Percentiles rank a stretch among this genome's conserved stretches.
These are phyloP conservation scores for Ophiostoma novo-ulmi DNA, from an alignment of 2,329 filamentous ascomycete genomes.

Conservation along the genomic window DNA sequence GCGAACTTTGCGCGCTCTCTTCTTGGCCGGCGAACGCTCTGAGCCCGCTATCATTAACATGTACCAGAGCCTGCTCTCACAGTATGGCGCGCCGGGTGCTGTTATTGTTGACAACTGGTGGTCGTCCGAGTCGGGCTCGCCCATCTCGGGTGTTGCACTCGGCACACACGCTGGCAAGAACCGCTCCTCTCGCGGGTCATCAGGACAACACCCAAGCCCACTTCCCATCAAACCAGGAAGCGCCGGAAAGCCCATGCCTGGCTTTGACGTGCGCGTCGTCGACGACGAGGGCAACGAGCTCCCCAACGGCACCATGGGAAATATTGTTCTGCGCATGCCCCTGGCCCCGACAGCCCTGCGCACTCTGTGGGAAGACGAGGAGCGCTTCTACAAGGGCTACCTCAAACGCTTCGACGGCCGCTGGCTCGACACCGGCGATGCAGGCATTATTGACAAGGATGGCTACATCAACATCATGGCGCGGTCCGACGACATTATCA, in stretches of 20 bases:
- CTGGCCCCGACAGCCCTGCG: constrained; percentile 82
- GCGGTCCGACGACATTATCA: constrained; percentile 77
- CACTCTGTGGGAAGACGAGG: constrained; percentile 79
- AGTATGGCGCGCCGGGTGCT: constrained; percentile 60
- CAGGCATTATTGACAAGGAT: constrained; percentile 76
- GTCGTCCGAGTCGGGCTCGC: constrained; percentile 56
- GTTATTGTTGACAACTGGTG: constrained; percentile 58
- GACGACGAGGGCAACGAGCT: constrained; percentile 74
- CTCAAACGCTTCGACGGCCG: constrained; percentile 72
- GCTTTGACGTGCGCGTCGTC: constrained; percentile 81
- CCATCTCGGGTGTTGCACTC: constrained; percentile 53
- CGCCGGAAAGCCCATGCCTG: constrained; percentile 85
- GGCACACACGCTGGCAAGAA: constrained; percentile 50
- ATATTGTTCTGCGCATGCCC: constrained; percentile 79
- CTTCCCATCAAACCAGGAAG: constrained; percentile 72
- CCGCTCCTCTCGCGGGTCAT: constrained; percentile 39
- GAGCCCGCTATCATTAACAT: constrained; percentile 79
- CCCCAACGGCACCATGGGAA: constrained; percentile 72
- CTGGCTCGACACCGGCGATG: constrained; percentile 90
- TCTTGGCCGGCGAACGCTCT: constrained; percentile 82
- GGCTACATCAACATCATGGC: constrained; percentile 62
- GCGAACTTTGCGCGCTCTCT: constrained; percentile 66
- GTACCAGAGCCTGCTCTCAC: constrained; percentile 68
- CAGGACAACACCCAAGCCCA: constrained; percentile 28
- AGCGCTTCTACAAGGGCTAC: constrained; percentile 80